Evolutionary conservation across 2,329 filamentous ascomycete species (phyloP), one percentile per base, ranked within the genome.

Genomic region (Talaromyces sp.): DNA sequence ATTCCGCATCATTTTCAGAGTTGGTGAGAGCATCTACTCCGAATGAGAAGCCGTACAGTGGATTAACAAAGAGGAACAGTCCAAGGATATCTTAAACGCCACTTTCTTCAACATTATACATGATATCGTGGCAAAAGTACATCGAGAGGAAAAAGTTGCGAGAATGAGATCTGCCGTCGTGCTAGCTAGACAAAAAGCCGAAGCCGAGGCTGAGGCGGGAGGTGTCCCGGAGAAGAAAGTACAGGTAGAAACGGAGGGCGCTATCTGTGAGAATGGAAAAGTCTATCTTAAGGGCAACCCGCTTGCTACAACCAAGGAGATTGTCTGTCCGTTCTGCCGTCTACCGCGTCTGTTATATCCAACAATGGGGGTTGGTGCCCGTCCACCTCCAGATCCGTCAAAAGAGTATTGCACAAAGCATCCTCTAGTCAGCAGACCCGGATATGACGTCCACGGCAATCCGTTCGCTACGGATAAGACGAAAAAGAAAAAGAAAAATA

Each of bases 391-490:
- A 57, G 79, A 82, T 69, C 80, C 83, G 0, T 75, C 78, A 60
- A 76, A 75, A 48, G 80, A 84, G 67, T 88, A 87, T 72, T 88
- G 85, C 74, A 82, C 82, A 69, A 80, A 82, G 56, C 82, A 83
- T 63, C 85, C 85, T 4, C 83, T 84, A 77, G 82, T 85, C 52
- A 80, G 80, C 62, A 75, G 81, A 64, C 79, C 82, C 14, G 84
- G 84, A 40, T 83, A 86, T 70, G 85, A 88, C 68, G 84, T 87
- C 59, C 86, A 87, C 69, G 85, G 84, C 65, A 86, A 78, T 60
- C 72, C 73, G 18, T 79, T 78, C 62, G 75, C 76, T 5, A 77
- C 70, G 0, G 52, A 72, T 11, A 80, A 76, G 62, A 82, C 77
- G 69, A 76, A 66, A 44, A 65, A 75, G 35, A 69, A 74, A 23